Percentiles rank a stretch among this genome's conserved stretches.
These are phyloP conservation scores for Nothopassalora personata DNA, from an alignment of 2,329 filamentous ascomycete species.

Conservation along the genomic window DNA sequence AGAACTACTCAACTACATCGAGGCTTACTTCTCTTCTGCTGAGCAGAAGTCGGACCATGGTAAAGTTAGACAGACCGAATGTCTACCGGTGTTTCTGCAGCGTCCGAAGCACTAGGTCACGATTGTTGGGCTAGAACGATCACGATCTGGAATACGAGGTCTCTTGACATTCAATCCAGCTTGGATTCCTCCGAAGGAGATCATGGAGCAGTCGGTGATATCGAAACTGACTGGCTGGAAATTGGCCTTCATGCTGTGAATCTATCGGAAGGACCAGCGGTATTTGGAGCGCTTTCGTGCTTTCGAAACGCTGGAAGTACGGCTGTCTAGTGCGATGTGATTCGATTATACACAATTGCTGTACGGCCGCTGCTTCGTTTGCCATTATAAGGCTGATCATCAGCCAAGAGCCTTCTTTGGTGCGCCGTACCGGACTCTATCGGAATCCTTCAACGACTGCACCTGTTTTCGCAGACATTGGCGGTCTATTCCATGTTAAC, in stretches of 20 bases:
- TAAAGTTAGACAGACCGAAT: conserved; percentile 61
- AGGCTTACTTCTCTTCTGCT: conserved; percentile 61
- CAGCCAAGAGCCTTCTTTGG: not conserved
- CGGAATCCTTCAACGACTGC: not conserved
- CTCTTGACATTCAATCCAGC: conserved; percentile 85
- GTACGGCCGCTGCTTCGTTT: no score
- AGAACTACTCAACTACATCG: conserved; percentile 59
- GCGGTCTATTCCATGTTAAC: not conserved
- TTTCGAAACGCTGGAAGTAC: conserved; percentile 59
- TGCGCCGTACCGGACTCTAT: not conserved
- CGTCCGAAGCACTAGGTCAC: conserved; percentile 86
- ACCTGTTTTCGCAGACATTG: no score
- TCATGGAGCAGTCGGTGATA: conserved; percentile 48
- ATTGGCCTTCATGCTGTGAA: conserved; percentile 45
- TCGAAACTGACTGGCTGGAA: conserved; percentile 39
- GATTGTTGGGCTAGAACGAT: conserved; percentile 75
- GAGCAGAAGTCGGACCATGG: conserved; percentile 36
- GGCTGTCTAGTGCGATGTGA: no score
- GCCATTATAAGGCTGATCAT: no score
- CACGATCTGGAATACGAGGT: conserved; percentile 57
- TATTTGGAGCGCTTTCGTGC: conserved; percentile 66
- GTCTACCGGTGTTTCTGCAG: conserved; percentile 85
- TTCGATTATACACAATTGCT: no score
- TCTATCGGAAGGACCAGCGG: conserved; percentile 63
- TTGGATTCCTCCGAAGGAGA: conserved; percentile 61